phyloP scores from a whole-genome alignment of 1,284 basidiomycete genomes.

The Heliocybe sulcata region DNA sequence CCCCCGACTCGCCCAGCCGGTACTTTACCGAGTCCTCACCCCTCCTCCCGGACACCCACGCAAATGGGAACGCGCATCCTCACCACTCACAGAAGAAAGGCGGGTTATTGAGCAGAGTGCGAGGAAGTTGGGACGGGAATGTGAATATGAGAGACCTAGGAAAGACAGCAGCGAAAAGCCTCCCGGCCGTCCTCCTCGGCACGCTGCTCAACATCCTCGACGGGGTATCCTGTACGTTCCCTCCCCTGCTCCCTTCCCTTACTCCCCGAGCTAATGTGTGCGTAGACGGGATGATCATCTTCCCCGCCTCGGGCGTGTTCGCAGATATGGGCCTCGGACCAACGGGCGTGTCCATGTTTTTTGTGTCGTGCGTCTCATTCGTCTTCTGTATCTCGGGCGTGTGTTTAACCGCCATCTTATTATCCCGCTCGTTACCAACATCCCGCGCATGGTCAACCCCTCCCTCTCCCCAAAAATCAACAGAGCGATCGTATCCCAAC shows the following conservation, averaged over 20 bases:
- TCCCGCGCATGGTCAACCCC: no score
- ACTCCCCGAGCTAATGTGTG: not conserved
- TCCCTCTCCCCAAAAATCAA: no score
- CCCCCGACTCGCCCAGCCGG: no score
- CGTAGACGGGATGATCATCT: constrained; percentile 82
- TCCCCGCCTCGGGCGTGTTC: constrained; percentile 82
- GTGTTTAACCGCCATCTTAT: no score
- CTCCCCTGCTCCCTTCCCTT: not conserved
- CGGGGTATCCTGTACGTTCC: constrained; percentile 79
- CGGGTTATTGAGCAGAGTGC: not conserved
- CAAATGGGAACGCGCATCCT: not conserved
- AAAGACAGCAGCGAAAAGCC: constrained; percentile 31
- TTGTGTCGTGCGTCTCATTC: constrained; percentile 56
- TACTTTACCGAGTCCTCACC: not conserved
- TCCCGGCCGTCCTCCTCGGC: constrained; percentile 86
- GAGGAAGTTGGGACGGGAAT: not conserved
- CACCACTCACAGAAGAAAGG: not conserved
- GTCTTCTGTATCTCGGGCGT: not conserved
- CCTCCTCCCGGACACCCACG: not conserved
- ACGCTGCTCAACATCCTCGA: constrained; percentile 89
- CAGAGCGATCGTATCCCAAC: constrained; percentile 74
- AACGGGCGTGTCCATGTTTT: constrained; percentile 94
- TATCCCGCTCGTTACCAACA: no score
- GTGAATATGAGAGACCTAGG: no score
- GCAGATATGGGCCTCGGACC: constrained; percentile 77